phyloP scores from a whole-genome alignment of 192 early-diverging fungal genomes.

The Entomortierella parvispora region DNA sequence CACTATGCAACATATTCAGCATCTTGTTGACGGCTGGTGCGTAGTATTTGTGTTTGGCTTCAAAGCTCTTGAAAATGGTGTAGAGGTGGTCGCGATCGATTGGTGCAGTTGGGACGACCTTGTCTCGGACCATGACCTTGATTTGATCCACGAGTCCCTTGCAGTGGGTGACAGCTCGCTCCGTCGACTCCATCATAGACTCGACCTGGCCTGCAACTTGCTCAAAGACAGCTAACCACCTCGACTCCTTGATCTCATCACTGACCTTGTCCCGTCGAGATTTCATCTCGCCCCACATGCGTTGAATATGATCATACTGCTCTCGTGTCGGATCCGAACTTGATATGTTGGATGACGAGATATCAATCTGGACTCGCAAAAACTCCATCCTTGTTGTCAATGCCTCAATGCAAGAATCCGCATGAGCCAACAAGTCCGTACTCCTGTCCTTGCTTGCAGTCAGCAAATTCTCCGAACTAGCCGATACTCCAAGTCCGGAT shows the following conservation, averaged over 20 bases:
- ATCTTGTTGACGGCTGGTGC: constrained; percentile 63
- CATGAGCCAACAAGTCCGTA: constrained; percentile 32
- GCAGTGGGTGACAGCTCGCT: constrained; percentile 62
- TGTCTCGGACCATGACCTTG: constrained; percentile 36
- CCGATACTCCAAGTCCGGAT: not conserved
- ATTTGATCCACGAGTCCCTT: constrained; percentile 50
- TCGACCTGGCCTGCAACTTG: constrained; percentile 63
- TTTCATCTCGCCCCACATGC: constrained; percentile 56
- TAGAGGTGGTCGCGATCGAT: constrained; percentile 58
- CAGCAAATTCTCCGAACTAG: not conserved
- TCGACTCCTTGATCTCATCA: constrained; percentile 64
- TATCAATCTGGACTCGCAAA: constrained; percentile 20
- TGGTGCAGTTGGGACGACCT: constrained; percentile 33
- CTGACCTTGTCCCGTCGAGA: constrained; percentile 55
- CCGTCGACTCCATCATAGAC: constrained; percentile 65
- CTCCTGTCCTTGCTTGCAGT: constrained; percentile 6
- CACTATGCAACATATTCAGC: constrained; percentile 62
- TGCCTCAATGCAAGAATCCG: constrained; percentile 59
- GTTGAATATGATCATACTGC: constrained; percentile 28
- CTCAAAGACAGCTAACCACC: constrained; percentile 63
- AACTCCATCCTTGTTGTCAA: constrained; percentile 52
- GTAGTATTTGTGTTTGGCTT: constrained; percentile 66
- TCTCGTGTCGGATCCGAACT: constrained; percentile 16
- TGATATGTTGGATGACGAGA: not conserved
- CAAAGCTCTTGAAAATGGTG: constrained; percentile 64